Base-by-base conservation (phyloP, 352 stramenopile species). In the Globisporangium canariense region DNA sequence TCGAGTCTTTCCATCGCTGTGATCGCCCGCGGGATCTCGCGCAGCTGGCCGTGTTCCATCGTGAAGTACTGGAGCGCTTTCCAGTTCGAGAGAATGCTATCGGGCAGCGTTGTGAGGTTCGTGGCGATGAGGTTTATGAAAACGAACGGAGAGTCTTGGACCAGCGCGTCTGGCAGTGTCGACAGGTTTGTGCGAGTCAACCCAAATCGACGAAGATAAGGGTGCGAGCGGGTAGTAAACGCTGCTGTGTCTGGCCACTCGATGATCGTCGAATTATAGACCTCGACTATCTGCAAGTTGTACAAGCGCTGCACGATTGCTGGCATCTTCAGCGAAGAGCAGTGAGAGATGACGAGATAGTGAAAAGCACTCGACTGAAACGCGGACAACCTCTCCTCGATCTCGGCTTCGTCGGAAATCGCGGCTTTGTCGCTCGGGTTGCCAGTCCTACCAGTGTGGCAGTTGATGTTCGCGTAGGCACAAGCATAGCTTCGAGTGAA, bases 261-360 rank as follows among this genome's bases (percentile, higher is more conserved):
- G 20, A 32, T 10, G n/a, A 77, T 63, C 5, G 71, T 71, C 32
- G 63, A 57, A 62, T 75, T 73, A 53, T 68, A 70, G 13, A 75
- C 30, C 32, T 69, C 57, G 4, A 74, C 13, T 41, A 45, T 51
- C 14, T 68, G n/a, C 5, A 77, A 45, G 9, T 60, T 67, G 6
- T 25, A 34, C 41, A 70, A 75, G 10, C 43, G 8, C 11, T 49
- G 36, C 9, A 75, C 18, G 20, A 53, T 41, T 4, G 51, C 9
- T 2, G 70, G 67, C 1, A 77, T 52, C 9, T 59, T 52, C 0
- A 77, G 51, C 5, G 61, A 51, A 22, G 45, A 20, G 25, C 64
- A 71, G 38, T 74, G 60, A 9, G 65, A 70, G 30, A 77, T 16
- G 22, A 67, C 47, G n/a, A 77, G 25, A 16, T 55, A 65, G 3